Evolutionary conservation across 2,329 filamentous ascomycete genomes (phyloP).

Genomic region (Dryadomyces quercivorus): DNA sequence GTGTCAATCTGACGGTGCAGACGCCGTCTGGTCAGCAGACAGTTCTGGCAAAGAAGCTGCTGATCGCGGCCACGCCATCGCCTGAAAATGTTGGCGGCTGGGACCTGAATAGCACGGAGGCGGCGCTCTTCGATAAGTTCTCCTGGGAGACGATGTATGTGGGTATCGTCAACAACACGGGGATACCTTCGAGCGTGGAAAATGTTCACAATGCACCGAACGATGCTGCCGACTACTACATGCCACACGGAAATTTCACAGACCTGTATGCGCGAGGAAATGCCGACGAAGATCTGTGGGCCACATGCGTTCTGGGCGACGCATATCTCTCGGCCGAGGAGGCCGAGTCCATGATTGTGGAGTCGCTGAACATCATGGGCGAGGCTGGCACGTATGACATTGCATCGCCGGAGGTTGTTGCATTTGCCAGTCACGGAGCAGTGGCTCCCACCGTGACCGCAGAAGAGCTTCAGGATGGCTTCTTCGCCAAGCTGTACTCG

Average conservation of each 20-base stretch:
- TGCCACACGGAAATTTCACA: neutral
- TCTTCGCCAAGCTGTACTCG: neutral
- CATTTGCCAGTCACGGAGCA: neutral
- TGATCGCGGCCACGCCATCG: neutral
- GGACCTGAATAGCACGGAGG: neutral
- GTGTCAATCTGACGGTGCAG: neutral
- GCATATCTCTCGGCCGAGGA: neutral
- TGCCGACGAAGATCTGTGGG: neutral
- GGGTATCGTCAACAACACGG: neutral
- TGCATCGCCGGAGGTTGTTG: neutral
- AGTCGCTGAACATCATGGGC: neutral
- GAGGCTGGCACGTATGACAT: neutral
- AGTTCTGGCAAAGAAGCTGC: neutral
- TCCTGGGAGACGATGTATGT: neutral
- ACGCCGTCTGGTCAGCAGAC: neutral
- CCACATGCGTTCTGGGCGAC: neutral
- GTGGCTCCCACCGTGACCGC: neutral
- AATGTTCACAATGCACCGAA: neutral
- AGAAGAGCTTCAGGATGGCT: neutral
- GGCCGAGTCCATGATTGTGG: neutral
- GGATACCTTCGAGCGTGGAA: neutral
- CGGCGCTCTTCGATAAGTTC: neutral
- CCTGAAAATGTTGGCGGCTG: neutral
- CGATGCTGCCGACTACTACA: neutral
- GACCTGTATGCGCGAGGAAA: neutral